Conservation (phyloP, 2,329 filamentous ascomycete genomes). For the Acrocalymma vagum region DNA sequence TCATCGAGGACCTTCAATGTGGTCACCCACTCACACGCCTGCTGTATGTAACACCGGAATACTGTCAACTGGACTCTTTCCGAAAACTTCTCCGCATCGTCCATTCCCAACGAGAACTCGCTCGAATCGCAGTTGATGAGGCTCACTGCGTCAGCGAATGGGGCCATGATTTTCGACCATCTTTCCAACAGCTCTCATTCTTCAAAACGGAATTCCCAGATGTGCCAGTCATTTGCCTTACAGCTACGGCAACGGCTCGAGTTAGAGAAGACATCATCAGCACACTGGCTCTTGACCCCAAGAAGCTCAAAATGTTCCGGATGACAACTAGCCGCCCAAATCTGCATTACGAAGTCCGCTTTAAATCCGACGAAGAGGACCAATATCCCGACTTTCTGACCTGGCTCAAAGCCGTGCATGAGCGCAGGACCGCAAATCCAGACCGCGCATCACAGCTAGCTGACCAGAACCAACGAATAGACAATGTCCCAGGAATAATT, state of each 20-base stretch:
- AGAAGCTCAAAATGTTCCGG: constrained; percentile 75
- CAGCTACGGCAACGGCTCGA: constrained; percentile 84
- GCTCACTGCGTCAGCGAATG: constrained; percentile 98
- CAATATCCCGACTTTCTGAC: constrained; percentile 76
- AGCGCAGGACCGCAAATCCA: constrained; percentile 68
- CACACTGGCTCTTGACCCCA: constrained; percentile 73
- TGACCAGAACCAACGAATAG: constrained; percentile 58
- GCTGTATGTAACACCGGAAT: constrained; percentile 92
- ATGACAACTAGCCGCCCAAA: constrained; percentile 87
- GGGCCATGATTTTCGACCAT: constrained; percentile 96
- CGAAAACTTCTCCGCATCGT: constrained; percentile 77
- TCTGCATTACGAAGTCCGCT: constrained; percentile 89
- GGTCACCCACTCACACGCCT: constrained; percentile 85
- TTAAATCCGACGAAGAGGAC: constrained; percentile 78
- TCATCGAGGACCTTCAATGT: constrained; percentile 83
- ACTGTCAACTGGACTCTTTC: constrained; percentile 81
- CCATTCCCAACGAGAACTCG: constrained; percentile 82
- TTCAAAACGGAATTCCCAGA: constrained; percentile 83
- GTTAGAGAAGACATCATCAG: constrained; percentile 85
- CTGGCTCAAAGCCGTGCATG: constrained; percentile 80
- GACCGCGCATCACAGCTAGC: constrained; percentile 67
- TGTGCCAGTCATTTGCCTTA: constrained; percentile 91
- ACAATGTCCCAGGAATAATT: constrained; percentile 79
- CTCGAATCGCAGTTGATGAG: constrained; percentile 89
- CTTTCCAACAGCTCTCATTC: constrained; percentile 87